Base-by-base conservation (phyloP, 345 rosid species). In the Eucalyptus cladocalyx region DNA sequence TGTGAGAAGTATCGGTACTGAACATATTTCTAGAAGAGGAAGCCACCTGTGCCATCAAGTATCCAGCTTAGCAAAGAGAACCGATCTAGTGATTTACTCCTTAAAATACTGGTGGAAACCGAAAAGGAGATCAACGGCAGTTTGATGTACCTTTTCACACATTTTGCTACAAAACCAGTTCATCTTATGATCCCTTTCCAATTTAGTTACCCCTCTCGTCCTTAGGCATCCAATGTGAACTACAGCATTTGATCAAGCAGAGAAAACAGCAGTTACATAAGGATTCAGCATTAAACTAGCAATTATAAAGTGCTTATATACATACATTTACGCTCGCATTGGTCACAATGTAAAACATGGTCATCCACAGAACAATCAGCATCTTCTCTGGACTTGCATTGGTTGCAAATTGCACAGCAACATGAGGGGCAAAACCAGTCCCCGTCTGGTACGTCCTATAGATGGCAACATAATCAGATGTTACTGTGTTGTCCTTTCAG, bases 401-500 rank as follows among this genome's bases (percentile, higher is more conserved):
- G 87, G 87, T 93, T 92, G 92, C 98, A 97, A 54, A 93, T 91
- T 86, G 90, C 88, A 91, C 99, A 97, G 90, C 98, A 92, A 87
- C 99, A 97, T 80, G 97, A 94, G 62, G 97, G 94, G 89, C 99
- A 97, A 91, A 95, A 97, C 98, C 98, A 97, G 88, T 95, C 96
- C 89, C 98, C 99, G 51, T 94, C 96, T 9, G 98, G 99, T 92
- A 96, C 87, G 88, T 91, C 94, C 99, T 95, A 86, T 83, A 89
- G 30, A 87, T 90, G 69, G 81, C 37, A 30, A 87, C 42, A 26
- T n/a, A 89, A 51, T 56, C 54, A 54, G 81, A 67, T 24, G 80
- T 48, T 45, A 54, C 42, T 32, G 65, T 53, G 87, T n/a, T 53
- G 50, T 60, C 30, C n/a, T 51, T 87, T 60, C 28, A 37, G 69